Base-by-base conservation (phyloP, 129 eudicot species). In the Glebionis coronaria region DNA sequence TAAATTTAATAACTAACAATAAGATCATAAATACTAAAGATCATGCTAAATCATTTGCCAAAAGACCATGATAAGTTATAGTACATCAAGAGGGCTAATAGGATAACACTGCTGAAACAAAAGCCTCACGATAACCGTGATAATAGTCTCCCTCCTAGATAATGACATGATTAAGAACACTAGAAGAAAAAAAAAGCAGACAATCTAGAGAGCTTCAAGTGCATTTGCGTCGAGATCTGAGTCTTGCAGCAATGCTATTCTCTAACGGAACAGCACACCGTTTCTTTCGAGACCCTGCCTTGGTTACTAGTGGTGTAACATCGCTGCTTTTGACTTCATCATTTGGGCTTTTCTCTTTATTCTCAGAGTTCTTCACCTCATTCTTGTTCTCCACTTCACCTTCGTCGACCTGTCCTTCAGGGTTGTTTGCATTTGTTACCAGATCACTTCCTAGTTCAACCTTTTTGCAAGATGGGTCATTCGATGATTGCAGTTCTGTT, bases 221-320 rank as follows among this genome's bases (percentile, higher is more conserved):
- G 67, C 78, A 52, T n/a, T 16, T 62, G 28, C 65, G 64, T 62
- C 88, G 62, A 38, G 73, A 74, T 71, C 84, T 76, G 13, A 83
- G 77, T 68, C 84, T 76, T 73, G 75, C 67, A 14, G 82, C 88
- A 51, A 74, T 79, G 53, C 88, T 79, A 65, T 71, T 83, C 61
- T 81, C 95, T 16, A 73, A 16, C 21, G 15, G 47, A 6, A 51
- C 58, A 13, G 3, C 40, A 35, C 9, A 14, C 0, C 78, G 68
- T 64, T 77, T 80, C 81, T 67, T 75, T 72, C 70, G 60, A 16
- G 88, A 74, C 27, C 53, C 75, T 21, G 79, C 59, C 63, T 57
- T 69, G 20, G 53, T 70, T 63, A 68, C 67, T 25, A 61, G 58
- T 9, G 83, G 42, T 35, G 42, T 35, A 1, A 6, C 51, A 72